Evolutionary conservation across 805 yeast genomes (phyloP).

Genomic region (Lipomyces sp.): DNA sequence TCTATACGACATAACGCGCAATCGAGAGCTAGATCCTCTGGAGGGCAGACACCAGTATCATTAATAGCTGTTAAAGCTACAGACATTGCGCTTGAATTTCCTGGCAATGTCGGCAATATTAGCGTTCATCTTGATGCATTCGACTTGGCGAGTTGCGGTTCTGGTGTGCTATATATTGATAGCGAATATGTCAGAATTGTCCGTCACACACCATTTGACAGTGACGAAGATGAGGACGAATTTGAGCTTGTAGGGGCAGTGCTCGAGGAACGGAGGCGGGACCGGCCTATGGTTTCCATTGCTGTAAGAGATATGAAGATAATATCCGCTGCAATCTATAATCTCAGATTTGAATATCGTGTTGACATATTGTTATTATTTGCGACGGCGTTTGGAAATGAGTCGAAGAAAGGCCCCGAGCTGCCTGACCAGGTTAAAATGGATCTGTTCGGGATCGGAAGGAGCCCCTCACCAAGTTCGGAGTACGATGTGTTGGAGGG

Average conservation of each 20-base stretch:
- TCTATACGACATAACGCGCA: background rate
- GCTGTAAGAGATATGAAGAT: constrained; percentile 47
- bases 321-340: constrained; percentile 54
- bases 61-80: constrained; percentile 5
- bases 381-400: constrained; percentile 34
- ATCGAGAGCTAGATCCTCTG: constrained; percentile 16
- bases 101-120: constrained; percentile 13
- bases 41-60: background rate
- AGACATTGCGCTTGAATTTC: constrained; percentile 12
- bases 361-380: constrained; percentile 61
- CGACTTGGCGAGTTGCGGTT: constrained; percentile 12
- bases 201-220: constrained; percentile 6
- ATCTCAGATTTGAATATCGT: constrained; percentile 59
- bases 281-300: constrained; percentile 51
- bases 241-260: constrained; percentile 29
- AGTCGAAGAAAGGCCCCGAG: background rate
- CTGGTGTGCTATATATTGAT: constrained; percentile 6
- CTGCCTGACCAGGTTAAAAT: constrained; percentile 2
- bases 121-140: constrained; percentile 3
- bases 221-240: constrained; percentile 14
- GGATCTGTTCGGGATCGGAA: constrained; percentile 16
- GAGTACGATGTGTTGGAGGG: constrained; percentile 28
- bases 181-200: constrained; percentile 2
- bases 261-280: constrained; percentile 26
- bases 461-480: constrained; percentile 24